Evolutionary conservation across 108 stramenopile genomes (phyloP).

Genomic region (Epipyxis sp.): DNA sequence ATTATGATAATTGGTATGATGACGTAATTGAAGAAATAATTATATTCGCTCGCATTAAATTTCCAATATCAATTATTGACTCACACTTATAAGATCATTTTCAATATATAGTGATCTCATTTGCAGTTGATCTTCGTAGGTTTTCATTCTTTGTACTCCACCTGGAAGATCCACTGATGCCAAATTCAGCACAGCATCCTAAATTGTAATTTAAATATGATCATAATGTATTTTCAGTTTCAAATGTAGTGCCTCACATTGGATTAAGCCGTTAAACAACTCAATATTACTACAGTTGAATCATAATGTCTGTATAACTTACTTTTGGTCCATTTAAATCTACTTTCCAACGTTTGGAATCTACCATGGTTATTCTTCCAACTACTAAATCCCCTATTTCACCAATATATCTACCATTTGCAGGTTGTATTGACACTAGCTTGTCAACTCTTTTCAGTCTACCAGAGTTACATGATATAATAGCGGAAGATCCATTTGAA

Average conservation of each 20-base stretch:
- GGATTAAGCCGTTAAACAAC: no score
- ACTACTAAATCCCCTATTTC: conserved; percentile 95
- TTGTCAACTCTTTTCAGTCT: conserved; percentile 89
- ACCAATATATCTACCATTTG: conserved; percentile 46
- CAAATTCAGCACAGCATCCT: conserved; percentile 74
- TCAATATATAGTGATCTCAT: conserved; percentile 83
- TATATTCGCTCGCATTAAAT: no score
- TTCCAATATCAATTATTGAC: no score
- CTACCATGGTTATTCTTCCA: conserved; percentile 80
- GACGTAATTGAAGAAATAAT: no score
- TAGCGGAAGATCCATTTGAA: background rate
- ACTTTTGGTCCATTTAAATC: conserved; percentile 35
- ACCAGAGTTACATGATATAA: conserved; percentile 71
- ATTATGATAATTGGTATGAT: no score
- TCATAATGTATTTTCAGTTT: no score
- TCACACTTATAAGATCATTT: conserved; percentile 86
- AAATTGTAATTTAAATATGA: no score
- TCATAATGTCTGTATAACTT: no score
- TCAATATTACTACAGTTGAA: no score
- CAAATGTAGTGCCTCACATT: no score
- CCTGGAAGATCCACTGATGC: conserved; percentile 84
- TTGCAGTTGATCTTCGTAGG: conserved; percentile 85
- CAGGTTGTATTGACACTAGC: conserved; percentile 80
- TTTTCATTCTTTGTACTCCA: conserved; percentile 87
- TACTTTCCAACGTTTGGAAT: conserved; percentile 81